Base-by-base conservation (phyloP, 139 green algal species). In the Pleodorina starrii region DNA sequence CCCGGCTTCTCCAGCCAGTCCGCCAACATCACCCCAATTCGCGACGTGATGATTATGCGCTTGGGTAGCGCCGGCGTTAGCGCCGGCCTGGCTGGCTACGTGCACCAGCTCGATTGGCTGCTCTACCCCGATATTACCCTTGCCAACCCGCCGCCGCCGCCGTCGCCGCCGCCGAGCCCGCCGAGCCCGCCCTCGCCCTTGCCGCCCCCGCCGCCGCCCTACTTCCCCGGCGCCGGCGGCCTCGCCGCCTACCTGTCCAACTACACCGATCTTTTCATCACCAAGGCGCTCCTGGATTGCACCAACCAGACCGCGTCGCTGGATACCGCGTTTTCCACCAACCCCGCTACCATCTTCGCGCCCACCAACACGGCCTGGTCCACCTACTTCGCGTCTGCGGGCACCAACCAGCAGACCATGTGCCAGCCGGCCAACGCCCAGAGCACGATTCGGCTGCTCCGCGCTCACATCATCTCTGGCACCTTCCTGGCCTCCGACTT, bases 221-320 rank as follows among this genome's bases (percentile, higher is more conserved):
- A 38, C 46, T 79, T 54, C 82, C 6, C 44, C 7, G 23, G 0
- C 44, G 66, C 44, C 7, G 23, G 0, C 44, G 66, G 66, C 46
- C 4, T 88, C 10, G 21, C 9, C 32, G 27, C 43, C 25, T 87
- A 87, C 80, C 43, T 87, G 14, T 7, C 14, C 57, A 48, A 21
- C 57, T 66, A 66, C 60, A 42, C 60, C 81, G 60, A 87, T 42
- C 42, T 77, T 3, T 50, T 14, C 63, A 77, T 66, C n/a, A 9
- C 77, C 27, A 35, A 36, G 19, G 10, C 21, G 7, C 81, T 87
- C 5, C 12, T 78, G 40, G n/a, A 40, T 60, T 87, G 81, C 81
- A 87, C 81, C 40, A 86, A 86, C 57, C 27, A 59, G 9, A 86
- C 79, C 2, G 17, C 17, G 5, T 5, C 2, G 10, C 12, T 48